These are phyloP conservation scores for Phlyctochytrium planicorne DNA, from an alignment of 192 early-diverging fungal genomes.

Conservation along the genomic window DNA sequence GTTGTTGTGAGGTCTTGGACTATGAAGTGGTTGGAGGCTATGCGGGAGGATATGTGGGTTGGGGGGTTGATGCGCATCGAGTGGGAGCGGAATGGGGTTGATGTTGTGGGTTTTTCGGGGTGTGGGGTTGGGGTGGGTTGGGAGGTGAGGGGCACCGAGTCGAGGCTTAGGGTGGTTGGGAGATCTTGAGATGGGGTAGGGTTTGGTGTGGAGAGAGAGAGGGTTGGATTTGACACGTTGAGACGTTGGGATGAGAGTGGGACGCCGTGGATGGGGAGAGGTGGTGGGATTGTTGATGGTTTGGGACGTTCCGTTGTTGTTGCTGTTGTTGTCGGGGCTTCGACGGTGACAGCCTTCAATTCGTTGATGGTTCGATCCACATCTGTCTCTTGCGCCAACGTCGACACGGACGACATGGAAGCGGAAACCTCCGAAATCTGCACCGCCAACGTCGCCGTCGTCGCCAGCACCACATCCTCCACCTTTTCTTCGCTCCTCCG, in stretches of 20 bases:
- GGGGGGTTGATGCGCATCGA: neutral
- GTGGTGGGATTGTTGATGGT: slow-evolving; percentile 4
- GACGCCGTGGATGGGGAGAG: slow-evolving; percentile 2
- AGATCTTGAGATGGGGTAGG: slow-evolving; percentile 2
- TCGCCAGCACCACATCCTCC: too few relatives aligned
- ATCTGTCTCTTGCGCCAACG: neutral
- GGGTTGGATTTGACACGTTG: slow-evolving; percentile 7
- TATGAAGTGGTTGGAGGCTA: slow-evolving; percentile 37
- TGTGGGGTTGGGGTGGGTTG: too few relatives aligned
- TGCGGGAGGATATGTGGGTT: slow-evolving; percentile 24
- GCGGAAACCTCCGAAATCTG: neutral
- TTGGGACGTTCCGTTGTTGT: slow-evolving; percentile 24
- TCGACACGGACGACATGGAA: neutral
- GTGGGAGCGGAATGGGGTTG: slow-evolving; percentile 8
- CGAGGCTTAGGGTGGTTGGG: too few relatives aligned
- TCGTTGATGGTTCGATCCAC: slow-evolving; percentile 8
- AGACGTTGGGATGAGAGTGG: neutral
- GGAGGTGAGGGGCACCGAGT: too few relatives aligned
- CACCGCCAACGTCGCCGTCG: too few relatives aligned
- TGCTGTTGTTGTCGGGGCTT: slow-evolving; percentile 18
- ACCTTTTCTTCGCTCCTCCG: too few relatives aligned
- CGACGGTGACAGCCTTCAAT: slow-evolving; percentile 22
- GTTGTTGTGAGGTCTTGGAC: slow-evolving; percentile 30
- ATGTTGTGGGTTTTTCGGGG: too few relatives aligned
- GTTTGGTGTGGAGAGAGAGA: neutral